Base-by-base conservation (phyloP, 2,329 filamentous ascomycete species). In the Pyricularia sp. region DNA sequence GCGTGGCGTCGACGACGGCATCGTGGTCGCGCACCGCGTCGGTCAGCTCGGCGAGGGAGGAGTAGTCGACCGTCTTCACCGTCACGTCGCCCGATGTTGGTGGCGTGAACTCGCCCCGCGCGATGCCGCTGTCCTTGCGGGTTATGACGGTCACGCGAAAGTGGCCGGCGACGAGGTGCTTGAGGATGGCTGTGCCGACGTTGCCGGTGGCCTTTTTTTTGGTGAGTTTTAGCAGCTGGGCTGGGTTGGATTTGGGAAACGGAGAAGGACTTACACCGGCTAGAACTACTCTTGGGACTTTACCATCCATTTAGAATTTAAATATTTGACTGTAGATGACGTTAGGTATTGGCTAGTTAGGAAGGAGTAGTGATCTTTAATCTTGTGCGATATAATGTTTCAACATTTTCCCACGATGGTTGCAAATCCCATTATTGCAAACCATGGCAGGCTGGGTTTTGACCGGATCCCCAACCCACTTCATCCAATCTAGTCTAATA, bases 11-110 rank as follows among this genome's bases (percentile, higher is more conserved):
- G 58, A 87, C 71, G 17, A 85, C 77, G 4, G 82, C 84, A 73
- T 87, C 85, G 70, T 84, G 80, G 65, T 80, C 81, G 64, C 78
- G 71, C 67, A 87, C 79, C 2, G 81, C 80, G 0, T 74, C 66
- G 1, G 75, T 77, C 7, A 86, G 77, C 42, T 80, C 79, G 0
- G 75, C 64, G 6, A 78, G 74, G 14, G 73, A 73, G 55, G 78
- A 75, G 70, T 81, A 84, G 72, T 85, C 78, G 36, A 80, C 79
- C 11, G 79, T 77, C 69, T 81, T 69, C 23, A 83, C 78, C 11
- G 78, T 78, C 71, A 82, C 76, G 33, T 74, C 72, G 0, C 74
- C 50, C 7, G 64, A 7, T 4, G 11, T 66, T 10, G 64, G 64
- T 4, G 76, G 74, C 59, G 73, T 71, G 2, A 72, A 20, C 23